Evolutionary conservation across 805 yeast genomes (phyloP).

Genomic region (Metschnikowia gelsemii): DNA sequence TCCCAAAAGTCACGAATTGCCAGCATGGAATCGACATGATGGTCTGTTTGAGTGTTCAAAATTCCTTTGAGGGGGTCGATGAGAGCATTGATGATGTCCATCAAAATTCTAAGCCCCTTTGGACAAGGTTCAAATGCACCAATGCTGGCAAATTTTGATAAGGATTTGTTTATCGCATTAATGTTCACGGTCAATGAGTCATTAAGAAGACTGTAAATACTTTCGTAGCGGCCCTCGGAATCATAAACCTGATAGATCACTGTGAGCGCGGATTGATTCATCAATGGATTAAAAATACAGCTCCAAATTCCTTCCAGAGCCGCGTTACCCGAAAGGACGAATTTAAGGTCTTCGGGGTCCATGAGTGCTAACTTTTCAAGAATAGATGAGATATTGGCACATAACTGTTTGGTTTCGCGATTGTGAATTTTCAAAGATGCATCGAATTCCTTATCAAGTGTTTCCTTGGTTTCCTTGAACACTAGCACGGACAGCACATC

Average conservation of each 20-base stretch:
- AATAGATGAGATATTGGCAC: constrained; percentile 22
- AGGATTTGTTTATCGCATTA: constrained; percentile 45
- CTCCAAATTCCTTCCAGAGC: constrained; percentile 71
- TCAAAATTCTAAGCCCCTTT: constrained; percentile 65
- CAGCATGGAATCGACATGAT: constrained; percentile 5
- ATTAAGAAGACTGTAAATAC: constrained; percentile 55
- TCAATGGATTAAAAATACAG: constrained; percentile 63
- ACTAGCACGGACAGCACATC: constrained; percentile 21
- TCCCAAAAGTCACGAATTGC: constrained; percentile 58
- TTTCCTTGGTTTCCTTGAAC: constrained; percentile 27
- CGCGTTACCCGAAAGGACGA: constrained; percentile 25
- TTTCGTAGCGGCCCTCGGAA: constrained; percentile 71
- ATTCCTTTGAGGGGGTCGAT: constrained; percentile 68
- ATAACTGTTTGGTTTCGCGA: constrained; percentile 26
- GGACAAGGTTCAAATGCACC: constrained; percentile 71
- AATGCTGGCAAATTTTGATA: constrained; percentile 45
- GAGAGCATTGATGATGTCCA: constrained; percentile 67
- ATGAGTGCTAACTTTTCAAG: constrained; percentile 36
- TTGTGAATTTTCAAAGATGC: constrained; percentile 35
- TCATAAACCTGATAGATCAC: constrained; percentile 75
- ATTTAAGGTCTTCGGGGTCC: constrained; percentile 27
- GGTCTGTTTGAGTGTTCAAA: constrained; percentile 22
- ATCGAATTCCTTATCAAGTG: constrained; percentile 20
- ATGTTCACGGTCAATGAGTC: constrained; percentile 47
- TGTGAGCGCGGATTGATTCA: constrained; percentile 70